A percentile compares a stretch with the other conserved stretches of the same genome.
Evolutionary conservation across 805 yeast genomes (phyloP).

Genomic region (Priceomyces castillae): DNA sequence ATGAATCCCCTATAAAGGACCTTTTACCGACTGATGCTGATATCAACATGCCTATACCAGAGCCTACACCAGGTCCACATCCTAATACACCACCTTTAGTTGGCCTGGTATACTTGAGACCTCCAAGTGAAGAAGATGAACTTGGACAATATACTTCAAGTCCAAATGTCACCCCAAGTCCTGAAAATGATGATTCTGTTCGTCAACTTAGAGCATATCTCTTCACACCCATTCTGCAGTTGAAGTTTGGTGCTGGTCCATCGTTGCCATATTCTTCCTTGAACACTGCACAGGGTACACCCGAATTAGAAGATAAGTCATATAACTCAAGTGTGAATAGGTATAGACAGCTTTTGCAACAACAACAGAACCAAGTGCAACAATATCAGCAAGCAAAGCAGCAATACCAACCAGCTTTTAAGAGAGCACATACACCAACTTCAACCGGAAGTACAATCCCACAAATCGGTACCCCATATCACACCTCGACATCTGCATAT

Average conservation of each 20-base stretch:
- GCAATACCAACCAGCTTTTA: constrained; percentile 12
- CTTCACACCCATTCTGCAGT: constrained; percentile 45
- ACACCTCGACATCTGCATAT: constrained; percentile 32
- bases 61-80: constrained; percentile 74
- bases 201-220: constrained; percentile 39
- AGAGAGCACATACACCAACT: constrained; percentile 15
- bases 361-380: constrained; percentile 18
- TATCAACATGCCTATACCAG: constrained; percentile 72
- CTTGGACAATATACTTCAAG: constrained; percentile 62
- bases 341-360: constrained; percentile 12
- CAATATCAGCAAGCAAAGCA: constrained; percentile 16
- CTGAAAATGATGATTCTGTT: constrained; percentile 37
- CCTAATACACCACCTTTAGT: constrained; percentile 88
- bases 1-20: constrained; percentile 81
- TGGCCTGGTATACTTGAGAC: constrained; percentile 85
- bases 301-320: constrained; percentile 9
- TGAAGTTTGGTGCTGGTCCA: constrained; percentile 33
- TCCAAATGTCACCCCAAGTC: constrained; percentile 37
- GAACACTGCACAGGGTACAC: constrained; percentile 8
- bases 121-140: constrained; percentile 75
- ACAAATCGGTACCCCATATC: constrained; percentile 18
- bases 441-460: neutral
- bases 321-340: constrained; percentile 12
- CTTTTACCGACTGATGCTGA: constrained; percentile 73
- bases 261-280: constrained; percentile 19